Base-by-base conservation (phyloP, 1,284 basidiomycete genomes). In the Veloboletus limbatus region DNA sequence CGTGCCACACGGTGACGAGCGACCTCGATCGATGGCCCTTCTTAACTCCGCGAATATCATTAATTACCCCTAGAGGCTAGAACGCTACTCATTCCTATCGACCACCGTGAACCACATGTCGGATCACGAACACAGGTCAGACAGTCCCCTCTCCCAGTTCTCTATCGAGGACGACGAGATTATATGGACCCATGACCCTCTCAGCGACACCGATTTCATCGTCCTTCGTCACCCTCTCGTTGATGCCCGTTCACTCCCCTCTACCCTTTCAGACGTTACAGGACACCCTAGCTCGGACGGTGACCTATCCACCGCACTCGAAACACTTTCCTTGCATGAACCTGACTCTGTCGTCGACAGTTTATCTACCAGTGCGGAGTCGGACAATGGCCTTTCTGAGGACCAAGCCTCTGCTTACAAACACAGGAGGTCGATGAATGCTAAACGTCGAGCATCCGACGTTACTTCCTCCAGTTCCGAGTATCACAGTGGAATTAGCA, bases 181-280 rank as follows among this genome's bases (percentile, higher is more conserved):
- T 13, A 24, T 56, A 16, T 64, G 61, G 59, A 40, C 34, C 0
- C 43, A 35, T 6, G 47, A 50, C 17, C 58, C 56, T 4, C 57
- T 52, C 50, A 63, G 41, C 63, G 51, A 58, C 36, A 27, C 42
- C 11, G 61, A 66, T 25, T 65, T 51, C n/a, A 52, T 65, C 21
- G 26, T 63, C 16, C 48, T 66, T 1, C 41, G 27, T 13, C 49
- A 48, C 57, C 66, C 71, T 17, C 42, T 52, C 6, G 24, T 42
- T 2, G 45, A 56, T 8, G 40, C 48, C 1, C 46, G n/a, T 10
- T 52, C 56, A 2, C 39, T 59, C 30, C 45, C 60, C 1, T 49
- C 47, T 31, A 53, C 43, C 13, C 34, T 55, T n/a, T 45, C 59
- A 9, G 57, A 42, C 27, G 16, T 26, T 1, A 31, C 44, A 2